Base-by-base conservation (phyloP, 441 rosid species). In the Lepidium campestre region DNA sequence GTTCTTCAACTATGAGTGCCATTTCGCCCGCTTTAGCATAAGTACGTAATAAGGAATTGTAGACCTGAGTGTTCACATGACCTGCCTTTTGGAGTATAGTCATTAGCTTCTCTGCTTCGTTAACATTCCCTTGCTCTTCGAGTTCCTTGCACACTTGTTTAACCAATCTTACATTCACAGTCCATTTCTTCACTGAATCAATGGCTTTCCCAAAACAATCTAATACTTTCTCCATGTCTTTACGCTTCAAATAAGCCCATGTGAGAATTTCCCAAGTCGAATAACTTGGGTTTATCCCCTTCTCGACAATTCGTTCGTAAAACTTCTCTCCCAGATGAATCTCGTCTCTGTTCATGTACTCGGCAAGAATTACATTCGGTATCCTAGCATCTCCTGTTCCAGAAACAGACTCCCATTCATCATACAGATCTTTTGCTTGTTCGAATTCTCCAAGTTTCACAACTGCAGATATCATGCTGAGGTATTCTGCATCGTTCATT, bases 251-350 rank as follows among this genome's bases (percentile, higher is more conserved):
- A 78, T 83, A 80, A 25, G 83, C 93, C 85, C 90, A 78, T 1
- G 89, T 75, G 55, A 91, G 86, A 71, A 87, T 91, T 68, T 91
- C 91, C 91, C 89, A 91, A 45, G 97, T 85, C 9, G 92, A 83
- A 73, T 91, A 89, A 71, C 79, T 77, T 10, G 92, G 87, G 47
- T 68, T 80, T 37, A 86, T 71, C 49, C 82, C 84, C 68, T 86
- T 86, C 57, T 78, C 73, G 17, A 81, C 71, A 54, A 87, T 83
- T 13, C 65, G 79, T 31, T 77, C 60, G 65, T 72, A 78, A 63
- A 93, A 75, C 4, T 62, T 71, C 74, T 82, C 86, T 32, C 91
- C 96, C 31, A 62, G 70, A 57, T 77, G 86, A 62, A 83, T 63
- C 57, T 74, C 81, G 18, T 81, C 68, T 69, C 71, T 71, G 55